phyloP scores from a whole-genome alignment of 306 rosid species.

The Senna siamea region DNA sequence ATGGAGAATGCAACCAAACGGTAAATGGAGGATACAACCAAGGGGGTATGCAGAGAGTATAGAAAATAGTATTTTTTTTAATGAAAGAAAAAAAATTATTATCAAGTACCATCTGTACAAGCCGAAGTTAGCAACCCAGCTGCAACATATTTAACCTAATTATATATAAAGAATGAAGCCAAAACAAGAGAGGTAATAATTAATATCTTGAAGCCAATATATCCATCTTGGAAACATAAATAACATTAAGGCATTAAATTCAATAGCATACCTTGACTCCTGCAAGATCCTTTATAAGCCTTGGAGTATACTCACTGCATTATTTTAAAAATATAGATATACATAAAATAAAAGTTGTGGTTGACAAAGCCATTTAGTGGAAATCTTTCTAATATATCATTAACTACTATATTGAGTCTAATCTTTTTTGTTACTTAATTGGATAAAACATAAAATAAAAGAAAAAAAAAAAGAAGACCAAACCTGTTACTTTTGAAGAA shows the following conservation, averaged over 20 bases:
- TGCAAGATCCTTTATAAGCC: conserved; percentile 92
- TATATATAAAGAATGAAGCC: conserved; percentile 30
- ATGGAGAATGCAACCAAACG: conserved; percentile 7
- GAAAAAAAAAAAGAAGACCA: neutral
- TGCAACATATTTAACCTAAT: conserved; percentile 71
- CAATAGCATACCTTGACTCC: conserved; percentile 74
- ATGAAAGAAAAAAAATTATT: conserved; percentile 3
- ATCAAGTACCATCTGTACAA: conserved; percentile 76
- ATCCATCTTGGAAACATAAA: conserved; percentile 30
- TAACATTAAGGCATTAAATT: conserved; percentile 38
- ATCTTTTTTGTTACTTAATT: neutral
- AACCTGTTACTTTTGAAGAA: conserved; percentile 76
- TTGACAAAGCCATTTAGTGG: neutral
- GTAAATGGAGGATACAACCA: conserved; percentile 25
- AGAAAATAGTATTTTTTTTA: neutral
- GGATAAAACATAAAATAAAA: conserved; percentile 23
- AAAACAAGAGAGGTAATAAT: conserved; percentile 23
- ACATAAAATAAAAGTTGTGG: conserved; percentile 22
- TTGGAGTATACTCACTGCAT: conserved; percentile 86
- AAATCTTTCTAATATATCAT: neutral
- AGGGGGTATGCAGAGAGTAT: conserved; percentile 3
- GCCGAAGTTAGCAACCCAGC: conserved; percentile 93
- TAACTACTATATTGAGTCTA: neutral
- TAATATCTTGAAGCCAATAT: conserved; percentile 26
- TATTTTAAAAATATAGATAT: conserved; percentile 27